Evolutionary conservation across 2,329 filamentous ascomycete species (phyloP).

Genomic region (Fusarium sp.): DNA sequence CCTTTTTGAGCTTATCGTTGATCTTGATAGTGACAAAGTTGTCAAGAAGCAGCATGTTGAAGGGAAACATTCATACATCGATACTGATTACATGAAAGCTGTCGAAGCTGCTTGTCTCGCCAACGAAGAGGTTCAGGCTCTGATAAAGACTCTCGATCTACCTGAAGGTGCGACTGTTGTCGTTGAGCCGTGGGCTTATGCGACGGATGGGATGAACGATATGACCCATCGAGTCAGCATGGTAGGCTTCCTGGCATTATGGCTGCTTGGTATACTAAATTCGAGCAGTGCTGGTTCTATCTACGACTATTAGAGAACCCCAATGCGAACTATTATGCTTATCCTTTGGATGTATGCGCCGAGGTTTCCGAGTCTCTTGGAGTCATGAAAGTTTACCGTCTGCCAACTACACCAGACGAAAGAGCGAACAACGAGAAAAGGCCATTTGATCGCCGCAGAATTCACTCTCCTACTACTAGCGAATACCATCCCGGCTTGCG

Average conservation of each 20-base stretch:
- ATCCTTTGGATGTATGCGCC: constrained; percentile 60
- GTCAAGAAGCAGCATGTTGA: constrained; percentile 43
- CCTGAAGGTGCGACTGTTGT: constrained; percentile 54
- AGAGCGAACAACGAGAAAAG: constrained; percentile 42
- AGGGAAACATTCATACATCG: constrained; percentile 57
- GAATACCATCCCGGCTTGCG: constrained; percentile 47
- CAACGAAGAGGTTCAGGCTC: constrained; percentile 52
- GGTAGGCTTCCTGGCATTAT: too few species aligned
- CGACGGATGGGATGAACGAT: constrained; percentile 60
- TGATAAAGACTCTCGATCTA: constrained; percentile 53
- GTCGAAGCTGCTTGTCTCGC: constrained; percentile 57
- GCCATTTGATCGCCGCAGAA: constrained; percentile 52
- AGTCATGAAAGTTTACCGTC: constrained; percentile 55
- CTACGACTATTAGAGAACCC: constrained; percentile 47
- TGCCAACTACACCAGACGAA: constrained; percentile 49
- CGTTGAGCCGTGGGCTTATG: constrained; percentile 65
- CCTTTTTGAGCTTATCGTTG: constrained; percentile 43
- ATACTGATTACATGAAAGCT: constrained; percentile 56
- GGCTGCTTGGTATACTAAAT: background rate
- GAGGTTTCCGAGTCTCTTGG: constrained; percentile 57
- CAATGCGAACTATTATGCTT: constrained; percentile 64
- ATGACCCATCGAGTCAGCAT: constrained; percentile 58
- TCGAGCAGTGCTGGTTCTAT: constrained; percentile 39
- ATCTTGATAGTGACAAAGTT: constrained; percentile 38
- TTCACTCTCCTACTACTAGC: constrained; percentile 54